Evolutionary conservation across 164 flowering plant species (phyloP).

Genomic region (Taxillus chinensis): DNA sequence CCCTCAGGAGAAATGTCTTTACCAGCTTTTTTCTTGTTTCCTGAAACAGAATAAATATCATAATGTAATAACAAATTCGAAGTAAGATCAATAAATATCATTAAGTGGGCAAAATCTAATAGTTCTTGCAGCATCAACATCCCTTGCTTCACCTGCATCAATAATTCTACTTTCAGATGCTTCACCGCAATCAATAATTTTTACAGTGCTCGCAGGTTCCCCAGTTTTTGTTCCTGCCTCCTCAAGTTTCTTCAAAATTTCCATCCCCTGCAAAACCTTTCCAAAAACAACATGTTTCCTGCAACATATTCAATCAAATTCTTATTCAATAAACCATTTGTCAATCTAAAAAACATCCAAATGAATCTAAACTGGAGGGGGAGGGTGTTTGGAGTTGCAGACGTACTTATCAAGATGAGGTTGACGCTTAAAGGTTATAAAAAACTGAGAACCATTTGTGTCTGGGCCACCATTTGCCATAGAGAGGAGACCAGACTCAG

Average conservation of each 20-base stretch:
- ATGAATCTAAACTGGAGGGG: no score
- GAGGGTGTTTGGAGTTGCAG: no score
- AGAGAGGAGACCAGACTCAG: constrained; percentile 58
- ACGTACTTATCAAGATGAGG: constrained; percentile 69
- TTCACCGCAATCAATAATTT: constrained; percentile 62
- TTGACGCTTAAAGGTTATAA: constrained; percentile 52
- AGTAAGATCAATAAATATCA: not conserved
- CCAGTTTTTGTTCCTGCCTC: constrained; percentile 45
- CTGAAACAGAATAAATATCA: constrained; percentile 21
- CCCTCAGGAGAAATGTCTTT: constrained; percentile 31
- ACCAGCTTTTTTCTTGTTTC: constrained; percentile 28
- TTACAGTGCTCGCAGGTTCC: constrained; percentile 36
- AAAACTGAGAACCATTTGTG: constrained; percentile 79
- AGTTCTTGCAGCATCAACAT: constrained; percentile 25
- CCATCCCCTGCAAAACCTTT: constrained; percentile 56
- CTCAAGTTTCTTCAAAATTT: constrained; percentile 49
- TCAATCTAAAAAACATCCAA: no score
- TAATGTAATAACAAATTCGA: not conserved
- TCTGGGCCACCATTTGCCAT: constrained; percentile 71
- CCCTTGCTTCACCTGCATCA: constrained; percentile 20
- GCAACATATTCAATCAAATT: constrained; percentile 7
- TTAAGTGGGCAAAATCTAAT: not conserved
- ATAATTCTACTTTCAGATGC: constrained; percentile 22
- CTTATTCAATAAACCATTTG: no score
- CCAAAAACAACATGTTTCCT: constrained; percentile 85